Base-by-base conservation (phyloP, 148 eudicot species). In the Fallopia convolvulus region DNA sequence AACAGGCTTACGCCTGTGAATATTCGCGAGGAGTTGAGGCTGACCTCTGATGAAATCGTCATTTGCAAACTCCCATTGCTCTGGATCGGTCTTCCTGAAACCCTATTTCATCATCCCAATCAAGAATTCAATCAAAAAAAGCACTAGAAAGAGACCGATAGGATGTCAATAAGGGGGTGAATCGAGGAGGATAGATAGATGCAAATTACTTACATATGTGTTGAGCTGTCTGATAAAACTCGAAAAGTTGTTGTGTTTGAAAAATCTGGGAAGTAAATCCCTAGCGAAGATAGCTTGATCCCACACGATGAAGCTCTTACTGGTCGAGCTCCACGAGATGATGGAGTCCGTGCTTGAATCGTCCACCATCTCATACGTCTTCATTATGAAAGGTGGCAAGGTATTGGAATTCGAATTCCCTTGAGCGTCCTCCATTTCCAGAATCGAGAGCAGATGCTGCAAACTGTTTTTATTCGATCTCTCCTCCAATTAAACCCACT, bases 321-420 rank as follows among this genome's bases (percentile, higher is more conserved):
- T 89, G 82, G 40, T 80, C 40, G 79, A 79, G 87, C 98, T 91
- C 98, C 98, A 93, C 12, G 98, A 89, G 70, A 93, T 93, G 68
- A 89, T 72, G 2, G 87, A 53, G 60, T 93, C 83, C 0, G 91
- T 77, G 18, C 85, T 83, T 39, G 89, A 85, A 91, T 93, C 97
- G 80, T 91, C 96, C 47, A 93, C 93, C 98, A 93, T 93, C 70
- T 93, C 98, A 75, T 93, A 91, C 4, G 97, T 93, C 92, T 93
- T 93, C 20, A 84, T 52, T 72, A 93, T 81, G 39, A 93, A 93
- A 8, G 98, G 98, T 76, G 98, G 97, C 83, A 93, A 85, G 20
- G 86, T 84, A 82, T 82, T 86, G 8, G 97, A 83, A 83, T 82
- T 86, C 6, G 97, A 83, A 76, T 84, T 86, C 74, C 88, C 82